Base-by-base conservation (phyloP, 2,329 filamentous ascomycete species). In the Sarocladium kiliense region DNA sequence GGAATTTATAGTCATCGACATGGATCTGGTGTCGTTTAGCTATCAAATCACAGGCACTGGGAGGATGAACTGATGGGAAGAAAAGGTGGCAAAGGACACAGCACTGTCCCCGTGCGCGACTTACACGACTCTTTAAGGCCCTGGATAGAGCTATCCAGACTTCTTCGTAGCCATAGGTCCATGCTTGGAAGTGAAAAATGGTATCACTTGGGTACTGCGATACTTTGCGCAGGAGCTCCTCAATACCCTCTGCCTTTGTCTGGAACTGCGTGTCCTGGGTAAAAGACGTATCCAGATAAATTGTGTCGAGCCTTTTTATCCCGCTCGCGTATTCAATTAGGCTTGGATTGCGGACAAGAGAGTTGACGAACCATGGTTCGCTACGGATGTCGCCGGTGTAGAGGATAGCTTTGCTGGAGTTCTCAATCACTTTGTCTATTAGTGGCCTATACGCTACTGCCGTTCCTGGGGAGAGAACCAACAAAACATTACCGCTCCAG, bases 211-310 rank as follows among this genome's bases (percentile, higher is more conserved):
- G 87, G 66, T 93, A 96, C 23, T 72, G 65, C 0, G 73, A 68
- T 0, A 96, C 78, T 60, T 91, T 87, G 3, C 74, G 71, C 1
- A 97, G 64, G 0, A 97, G 77, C 64, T 96, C 89, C 1, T 73
- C 73, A 11, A 96, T 74, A 0, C 92, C 92, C 54, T 93, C 82
- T 1, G 87, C 84, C 66, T 97, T 86, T 0, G 79, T 76, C 19
- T 80, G 78, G 25, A 86, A 81, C 0, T 61, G 59, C 0, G 77
- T 59, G 19, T 78, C 63, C 0, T 74, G 67, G 1, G 72, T 69
- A 55, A 92, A 91, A 0, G 90, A 96, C 0, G 91, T 96, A 65
- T 97, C 93, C 1, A 97, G 80, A 62, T 97, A 97, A 2, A 97
- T 82, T 50, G 82, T 90, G 65, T 96, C 88, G 1, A 97, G 74